Base-by-base conservation (phyloP, 192 early-diverging fungal genomes). In the Backusella macrospora region DNA sequence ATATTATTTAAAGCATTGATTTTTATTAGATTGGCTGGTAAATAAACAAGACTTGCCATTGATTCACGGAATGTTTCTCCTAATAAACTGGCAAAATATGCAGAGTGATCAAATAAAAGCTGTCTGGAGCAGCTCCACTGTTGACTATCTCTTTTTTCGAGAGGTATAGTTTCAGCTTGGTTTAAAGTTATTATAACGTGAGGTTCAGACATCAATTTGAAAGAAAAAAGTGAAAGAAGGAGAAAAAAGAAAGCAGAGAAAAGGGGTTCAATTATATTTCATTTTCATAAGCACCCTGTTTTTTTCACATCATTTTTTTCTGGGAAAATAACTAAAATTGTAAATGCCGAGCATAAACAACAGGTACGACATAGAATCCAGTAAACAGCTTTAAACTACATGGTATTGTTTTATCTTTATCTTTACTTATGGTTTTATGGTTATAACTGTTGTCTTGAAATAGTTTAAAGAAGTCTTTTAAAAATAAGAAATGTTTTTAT, bases 11-110 rank as follows among this genome's bases (percentile, higher is more conserved):
- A 12, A 15, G 72, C 26, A 0, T 40, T 13, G 37, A 62, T 15
- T 14, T 37, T 73, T 23, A 76, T 64, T 16, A 76, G 26, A 16
- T 65, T 70, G 0, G 13, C 14, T 0, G 79, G 73, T 18, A 80
- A 46, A 5, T 39, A 65, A 1, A 76, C 52, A 15, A 65, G 55
- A n/a, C 45, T 37, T 15, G 75, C 65, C 15, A 40, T 43, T 15
- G 65, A 67, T 38, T 80, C 79, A 3, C 42, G 23, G 52, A 80
- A 80, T 6, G 70, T 62, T 0, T 67, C 42, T 15, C 63, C 74
- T 43, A 80, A 76, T 47, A 80, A 55, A 37, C 75, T 71, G 29
- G 65, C 49, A 47, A 80, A 80, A 64, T 80, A 80, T 12, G 68
- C 42, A 3, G 79, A 80, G 26, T 68, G 18, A 12, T 75, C 18